phyloP scores from a whole-genome alignment of 352 stramenopile genomes.

The Phytophthora uliginosa region DNA sequence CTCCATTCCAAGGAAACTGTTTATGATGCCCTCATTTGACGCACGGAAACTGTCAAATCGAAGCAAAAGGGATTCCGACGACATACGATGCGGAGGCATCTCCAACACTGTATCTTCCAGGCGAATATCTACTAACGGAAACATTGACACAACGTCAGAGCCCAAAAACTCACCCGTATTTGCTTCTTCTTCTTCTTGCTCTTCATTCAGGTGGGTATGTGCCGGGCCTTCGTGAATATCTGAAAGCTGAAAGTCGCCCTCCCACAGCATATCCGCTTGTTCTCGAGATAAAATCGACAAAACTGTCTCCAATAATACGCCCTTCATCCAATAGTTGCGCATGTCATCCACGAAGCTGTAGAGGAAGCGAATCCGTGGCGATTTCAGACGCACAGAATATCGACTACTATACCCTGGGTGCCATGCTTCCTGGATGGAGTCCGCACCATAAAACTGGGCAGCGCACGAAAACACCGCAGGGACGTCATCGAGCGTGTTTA shows the following conservation, averaged over 20 bases:
- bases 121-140: constrained; percentile 79
- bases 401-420: constrained; percentile 85
- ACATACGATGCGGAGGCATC: constrained; percentile 86
- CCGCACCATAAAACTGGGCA: constrained; percentile 79
- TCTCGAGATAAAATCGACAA: constrained; percentile 70
- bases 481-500: constrained; percentile 60
- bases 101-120: constrained; percentile 77
- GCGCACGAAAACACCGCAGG: constrained; percentile 82
- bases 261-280: constrained; percentile 72
- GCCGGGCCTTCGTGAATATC: constrained; percentile 32
- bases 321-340: constrained; percentile 77
- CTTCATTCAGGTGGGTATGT: constrained; percentile 22
- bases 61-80: constrained; percentile 76
- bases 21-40: constrained; percentile 73
- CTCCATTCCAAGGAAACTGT: constrained; percentile 71
- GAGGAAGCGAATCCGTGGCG: constrained; percentile 83
- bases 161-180: constrained; percentile 44
- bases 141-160: constrained; percentile 85
- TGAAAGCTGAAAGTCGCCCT: constrained; percentile 77
- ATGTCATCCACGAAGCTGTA: constrained; percentile 89
- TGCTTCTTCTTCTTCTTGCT: constrained; percentile 13
- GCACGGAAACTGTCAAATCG: constrained; percentile 73
- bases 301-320: constrained; percentile 70
- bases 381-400: constrained; percentile 79
- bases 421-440: constrained; percentile 84